A percentile compares a stretch with the other conserved stretches of the same genome.
Conservation (phyloP, 371 early-diverging fungal species). For the Mucor mucedo region DNA sequence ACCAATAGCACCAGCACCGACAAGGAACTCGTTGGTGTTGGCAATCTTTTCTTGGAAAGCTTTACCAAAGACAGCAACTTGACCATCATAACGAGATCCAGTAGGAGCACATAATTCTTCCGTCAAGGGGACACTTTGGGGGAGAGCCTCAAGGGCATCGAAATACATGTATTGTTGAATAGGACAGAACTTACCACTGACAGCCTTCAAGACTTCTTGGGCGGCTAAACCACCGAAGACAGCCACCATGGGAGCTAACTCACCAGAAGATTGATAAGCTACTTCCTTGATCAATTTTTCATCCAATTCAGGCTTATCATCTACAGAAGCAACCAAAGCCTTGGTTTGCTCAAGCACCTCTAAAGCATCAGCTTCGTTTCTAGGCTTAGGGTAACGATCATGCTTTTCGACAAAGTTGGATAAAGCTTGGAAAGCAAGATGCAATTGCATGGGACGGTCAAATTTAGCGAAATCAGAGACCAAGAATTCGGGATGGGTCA, state of each 20-base stretch:
- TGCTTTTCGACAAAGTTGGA: slow-evolving; percentile 73
- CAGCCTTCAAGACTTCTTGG: slow-evolving; percentile 98
- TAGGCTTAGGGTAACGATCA: slow-evolving; percentile 54
- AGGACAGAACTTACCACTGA: slow-evolving; percentile 97
- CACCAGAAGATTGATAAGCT: slow-evolving; percentile 87
- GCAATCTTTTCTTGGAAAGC: slow-evolving; percentile 90
- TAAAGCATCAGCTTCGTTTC: slow-evolving; percentile 72
- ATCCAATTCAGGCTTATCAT: slow-evolving; percentile 77
- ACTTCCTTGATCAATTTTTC: slow-evolving; percentile 89
- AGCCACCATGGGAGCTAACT: slow-evolving; percentile 97
- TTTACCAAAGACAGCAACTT: slow-evolving; percentile 95
- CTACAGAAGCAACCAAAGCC: slow-evolving; percentile 51
- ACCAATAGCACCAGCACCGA: slow-evolving; percentile 99
- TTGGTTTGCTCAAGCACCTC: slow-evolving; percentile 65
- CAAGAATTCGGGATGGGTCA: slow-evolving; percentile 85
- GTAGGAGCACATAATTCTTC: slow-evolving; percentile 79
- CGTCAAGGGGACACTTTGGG: slow-evolving; percentile 63
- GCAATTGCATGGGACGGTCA: slow-evolving; percentile 91
- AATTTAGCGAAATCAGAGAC: slow-evolving; percentile 97
- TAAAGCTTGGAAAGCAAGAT: slow-evolving; percentile 93
- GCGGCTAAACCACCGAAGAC: slow-evolving; percentile 99
- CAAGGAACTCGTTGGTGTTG: slow-evolving; percentile 93
- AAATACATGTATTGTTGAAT: slow-evolving; percentile 97
- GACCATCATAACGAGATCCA: slow-evolving; percentile 93
- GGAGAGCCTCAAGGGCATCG: slow-evolving; percentile 96